phyloP scores from a whole-genome alignment of 2,329 filamentous ascomycete genomes.

The Iodosphaeria phyllophila region DNA sequence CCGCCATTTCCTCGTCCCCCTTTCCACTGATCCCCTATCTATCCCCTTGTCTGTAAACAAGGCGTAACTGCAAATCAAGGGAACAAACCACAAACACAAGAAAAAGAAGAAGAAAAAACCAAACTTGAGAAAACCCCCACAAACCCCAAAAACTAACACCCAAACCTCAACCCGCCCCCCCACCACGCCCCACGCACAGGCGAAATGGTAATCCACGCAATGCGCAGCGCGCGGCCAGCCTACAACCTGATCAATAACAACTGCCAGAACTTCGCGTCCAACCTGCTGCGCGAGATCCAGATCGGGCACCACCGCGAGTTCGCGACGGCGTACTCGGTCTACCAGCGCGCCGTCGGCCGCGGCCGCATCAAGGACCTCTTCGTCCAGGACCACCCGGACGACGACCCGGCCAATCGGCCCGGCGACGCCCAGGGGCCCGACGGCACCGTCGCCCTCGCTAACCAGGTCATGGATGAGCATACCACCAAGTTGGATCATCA shows the following conservation, averaged over 20 bases:
- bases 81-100: too few relatives aligned
- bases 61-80: too few relatives aligned
- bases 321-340: conserved; percentile 32
- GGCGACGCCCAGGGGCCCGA: conserved; percentile 9
- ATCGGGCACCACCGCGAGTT: conserved; percentile 29
- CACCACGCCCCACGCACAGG: conserved; percentile 13
- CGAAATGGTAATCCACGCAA: conserved; percentile 32
- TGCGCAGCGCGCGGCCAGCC: conserved; percentile 25
- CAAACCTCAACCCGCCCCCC: too few relatives aligned
- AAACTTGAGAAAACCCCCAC: too few relatives aligned
- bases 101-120: too few relatives aligned
- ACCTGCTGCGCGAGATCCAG: conserved; percentile 33
- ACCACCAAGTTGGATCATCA: conserved; percentile 29
- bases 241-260: conserved; percentile 43
- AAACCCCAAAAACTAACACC: too few relatives aligned
- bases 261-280: conserved; percentile 36
- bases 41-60: conserved; percentile 2
- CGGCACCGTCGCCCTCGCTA: conserved; percentile 22
- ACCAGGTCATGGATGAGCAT: conserved; percentile 33
- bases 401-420: conserved; percentile 11
- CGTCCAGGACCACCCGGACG: conserved; percentile 13
- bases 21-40: conserved; percentile 1
- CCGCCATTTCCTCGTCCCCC: not conserved
- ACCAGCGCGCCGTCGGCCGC: conserved; percentile 27
- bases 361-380: conserved; percentile 34